Evolutionary conservation across 2,329 filamentous ascomycete species (phyloP).

Genomic region (Rutstroemia sp.): DNA sequence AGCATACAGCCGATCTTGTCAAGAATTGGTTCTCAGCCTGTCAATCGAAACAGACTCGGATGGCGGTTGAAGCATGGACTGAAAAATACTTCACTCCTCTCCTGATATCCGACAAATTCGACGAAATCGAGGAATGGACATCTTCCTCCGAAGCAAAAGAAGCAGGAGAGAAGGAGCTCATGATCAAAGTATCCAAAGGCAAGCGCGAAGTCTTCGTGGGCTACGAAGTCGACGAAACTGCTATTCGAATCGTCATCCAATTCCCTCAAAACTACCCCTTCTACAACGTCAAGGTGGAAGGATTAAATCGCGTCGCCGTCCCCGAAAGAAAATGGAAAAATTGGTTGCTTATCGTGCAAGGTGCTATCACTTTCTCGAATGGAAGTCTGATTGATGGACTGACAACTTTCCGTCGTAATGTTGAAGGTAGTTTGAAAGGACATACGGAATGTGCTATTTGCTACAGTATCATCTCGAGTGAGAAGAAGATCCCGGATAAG

Average conservation of each 20-base stretch:
- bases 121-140: slow-evolving; percentile 63
- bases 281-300: slow-evolving; percentile 66
- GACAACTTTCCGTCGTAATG: slow-evolving; percentile 76
- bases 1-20: slow-evolving; percentile 69
- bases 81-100: slow-evolving; percentile 72
- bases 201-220: slow-evolving; percentile 73
- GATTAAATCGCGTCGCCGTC: slow-evolving; percentile 77
- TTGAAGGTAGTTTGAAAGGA: slow-evolving; percentile 81
- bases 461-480: slow-evolving; percentile 85
- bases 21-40: slow-evolving; percentile 81
- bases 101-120: slow-evolving; percentile 57
- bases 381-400: slow-evolving; percentile 84
- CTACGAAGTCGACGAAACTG: slow-evolving; percentile 83
- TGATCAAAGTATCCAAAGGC: slow-evolving; percentile 63
- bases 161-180: slow-evolving; percentile 46
- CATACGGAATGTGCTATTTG: slow-evolving; percentile 96
- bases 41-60: slow-evolving; percentile 71
- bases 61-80: slow-evolving; percentile 78
- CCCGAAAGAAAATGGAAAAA: slow-evolving; percentile 87
- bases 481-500: slow-evolving; percentile 89
- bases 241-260: slow-evolving; percentile 73
- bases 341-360: slow-evolving; percentile 83
- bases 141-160: slow-evolving; percentile 40
- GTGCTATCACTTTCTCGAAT: slow-evolving; percentile 88
- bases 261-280: slow-evolving; percentile 80